Evolutionary conservation across 495 filamentous ascomycete genomes (phyloP).

Genomic region (Melanomma pulvis-pyrius): DNA sequence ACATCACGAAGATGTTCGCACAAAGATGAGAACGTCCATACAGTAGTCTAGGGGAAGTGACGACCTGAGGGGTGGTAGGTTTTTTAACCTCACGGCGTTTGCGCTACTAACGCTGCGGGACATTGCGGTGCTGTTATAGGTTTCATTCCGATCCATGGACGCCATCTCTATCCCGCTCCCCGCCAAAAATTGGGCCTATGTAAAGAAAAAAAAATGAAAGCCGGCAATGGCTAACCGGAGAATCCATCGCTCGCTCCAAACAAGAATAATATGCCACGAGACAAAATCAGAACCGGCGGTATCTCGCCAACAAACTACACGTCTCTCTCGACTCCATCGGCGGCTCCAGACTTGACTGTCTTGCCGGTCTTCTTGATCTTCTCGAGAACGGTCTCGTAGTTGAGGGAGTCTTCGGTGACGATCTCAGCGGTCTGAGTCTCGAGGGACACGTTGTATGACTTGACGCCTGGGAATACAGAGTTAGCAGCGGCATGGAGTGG

Average conservation of each 20-base stretch:
- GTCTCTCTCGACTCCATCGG: constrained; percentile 45
- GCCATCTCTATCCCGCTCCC: neutral
- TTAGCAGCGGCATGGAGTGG: neutral
- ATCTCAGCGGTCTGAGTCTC: constrained; percentile 78
- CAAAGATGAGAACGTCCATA: no score
- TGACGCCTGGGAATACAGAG: constrained; percentile 64
- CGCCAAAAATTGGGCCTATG: neutral
- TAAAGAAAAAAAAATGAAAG: neutral
- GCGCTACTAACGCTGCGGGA: no score
- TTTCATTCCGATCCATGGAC: neutral
- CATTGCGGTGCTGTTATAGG: neutral
- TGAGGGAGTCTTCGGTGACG: constrained; percentile 62
- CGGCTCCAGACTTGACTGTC: constrained; percentile 75
- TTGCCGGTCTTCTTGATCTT: constrained; percentile 97
- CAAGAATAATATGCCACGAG: neutral
- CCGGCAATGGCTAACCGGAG: neutral
- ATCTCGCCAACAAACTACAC: constrained; percentile 14
- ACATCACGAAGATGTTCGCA: no score
- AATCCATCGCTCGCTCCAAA: constrained; percentile 1
- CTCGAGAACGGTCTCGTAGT: constrained; percentile 78
- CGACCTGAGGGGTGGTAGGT: no score
- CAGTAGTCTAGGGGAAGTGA: no score
- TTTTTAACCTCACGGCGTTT: no score
- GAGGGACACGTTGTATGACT: constrained; percentile 82
- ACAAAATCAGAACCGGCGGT: neutral